These are phyloP conservation scores for Verticillium albo-atrum DNA, from an alignment of 2,329 filamentous ascomycete species.

Conservation along the genomic window DNA sequence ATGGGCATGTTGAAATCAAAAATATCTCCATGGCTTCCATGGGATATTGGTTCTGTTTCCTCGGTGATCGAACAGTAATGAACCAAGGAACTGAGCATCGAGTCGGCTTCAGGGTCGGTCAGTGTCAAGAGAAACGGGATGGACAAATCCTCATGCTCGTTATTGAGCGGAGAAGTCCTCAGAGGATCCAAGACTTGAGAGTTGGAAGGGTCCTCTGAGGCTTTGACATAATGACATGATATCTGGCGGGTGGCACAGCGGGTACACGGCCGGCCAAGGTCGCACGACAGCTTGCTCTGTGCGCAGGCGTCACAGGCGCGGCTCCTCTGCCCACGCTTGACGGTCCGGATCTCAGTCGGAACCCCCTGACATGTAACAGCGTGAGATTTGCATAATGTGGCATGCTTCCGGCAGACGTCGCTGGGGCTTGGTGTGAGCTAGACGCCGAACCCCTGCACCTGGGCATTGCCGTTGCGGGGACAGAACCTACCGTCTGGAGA, in stretches of 20 bases:
- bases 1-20: neutral
- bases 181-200: neutral
- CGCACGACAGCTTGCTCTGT: constrained; percentile 21
- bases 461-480: neutral
- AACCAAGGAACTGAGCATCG: constrained; percentile 15
- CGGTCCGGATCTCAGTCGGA: constrained; percentile 9
- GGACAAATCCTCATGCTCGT: constrained; percentile 13
- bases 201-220: neutral
- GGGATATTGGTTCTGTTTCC: neutral
- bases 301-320: constrained; percentile 23
- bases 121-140: constrained; percentile 19
- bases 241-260: constrained; percentile 16
- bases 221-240: constrained; percentile 14
- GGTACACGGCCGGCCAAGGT: constrained; percentile 17
- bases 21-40: neutral
- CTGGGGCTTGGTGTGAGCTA: constrained; percentile 3
- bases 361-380: constrained; percentile 1
- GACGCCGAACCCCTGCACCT: neutral
- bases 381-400: constrained; percentile 14
- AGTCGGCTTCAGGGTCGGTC: constrained; percentile 17
- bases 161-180: neutral
- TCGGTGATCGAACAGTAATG: constrained; percentile 6
- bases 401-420: constrained; percentile 21
- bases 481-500: constrained; percentile 12
- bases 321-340: constrained; percentile 20